Evolutionary conservation across 129 eudicot species (phyloP).

Genomic region (carrot (Daucus carota)): DH1_v3.0 NC_030384.2:48492501-48493000

Average conservation of each 20-base stretch:
- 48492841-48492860: background rate
- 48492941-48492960: constrained; percentile 1
- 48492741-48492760: background rate
- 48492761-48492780: background rate
- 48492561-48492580: background rate
- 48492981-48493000: background rate
- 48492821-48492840: background rate
- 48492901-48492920: background rate
- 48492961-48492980: background rate
- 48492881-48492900: background rate
- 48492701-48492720: background rate
- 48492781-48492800: constrained; percentile 9
- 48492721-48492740: constrained; percentile 1
- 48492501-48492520: background rate
- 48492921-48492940: background rate
- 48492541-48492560: no score
- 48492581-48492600: constrained; percentile 1
- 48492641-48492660: constrained; percentile 10
- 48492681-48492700: constrained; percentile 3
- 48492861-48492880: background rate
- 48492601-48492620: background rate
- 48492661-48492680: background rate
- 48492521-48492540: constrained; percentile 4
- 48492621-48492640: constrained; percentile 4
- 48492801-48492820: constrained; percentile 17